Percentiles rank a stretch among this genome's conserved stretches.
phyloP scores from a whole-genome alignment of 106 monocot species.

The Acorus calamus region DNA sequence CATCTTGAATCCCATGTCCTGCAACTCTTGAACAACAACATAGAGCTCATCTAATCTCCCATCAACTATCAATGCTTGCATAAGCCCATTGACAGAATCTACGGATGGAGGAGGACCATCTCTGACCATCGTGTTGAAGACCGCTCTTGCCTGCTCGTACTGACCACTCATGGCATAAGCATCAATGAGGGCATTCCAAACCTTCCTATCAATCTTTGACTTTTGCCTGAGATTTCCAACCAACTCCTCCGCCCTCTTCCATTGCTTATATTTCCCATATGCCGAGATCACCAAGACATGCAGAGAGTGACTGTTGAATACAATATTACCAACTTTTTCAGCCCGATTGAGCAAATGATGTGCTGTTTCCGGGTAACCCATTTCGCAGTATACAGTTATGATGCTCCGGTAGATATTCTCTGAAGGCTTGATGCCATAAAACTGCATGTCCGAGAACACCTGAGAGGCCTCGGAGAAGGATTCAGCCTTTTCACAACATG shows the following conservation, averaged over 20 bases:
- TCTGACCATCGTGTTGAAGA: conserved; percentile 84
- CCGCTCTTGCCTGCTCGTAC: conserved; percentile 85
- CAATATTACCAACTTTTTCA: conserved; percentile 24
- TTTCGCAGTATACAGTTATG: conserved; percentile 53
- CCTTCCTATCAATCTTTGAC: conserved; percentile 48
- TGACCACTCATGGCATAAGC: conserved; percentile 85
- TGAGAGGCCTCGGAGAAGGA: conserved; percentile 64
- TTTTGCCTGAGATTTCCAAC: conserved; percentile 65
- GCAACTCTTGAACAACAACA: conserved; percentile 89
- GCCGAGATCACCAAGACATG: conserved; percentile 56
- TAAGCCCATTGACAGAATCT: conserved; percentile 81
- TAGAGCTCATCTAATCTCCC: conserved; percentile 73
- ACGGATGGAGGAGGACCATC: conserved; percentile 69
- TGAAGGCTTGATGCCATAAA: conserved; percentile 51
- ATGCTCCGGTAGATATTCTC: conserved; percentile 46
- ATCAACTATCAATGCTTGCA: conserved; percentile 79
- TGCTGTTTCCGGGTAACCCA: conserved; percentile 89
- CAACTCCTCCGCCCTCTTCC: conserved; percentile 73
- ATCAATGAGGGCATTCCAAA: conserved; percentile 92
- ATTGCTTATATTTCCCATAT: conserved; percentile 73
- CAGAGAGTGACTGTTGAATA: conserved; percentile 33
- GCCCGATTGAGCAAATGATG: conserved; percentile 49
- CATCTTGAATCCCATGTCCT: conserved; percentile 92
- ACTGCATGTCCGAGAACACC: conserved; percentile 79
- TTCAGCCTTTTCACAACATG: conserved; percentile 38